Evolutionary conservation across 768 basidiomycete genomes (phyloP), one percentile per base, ranked within the genome.

Genomic region (Boletus subcaerulescens): DNA sequence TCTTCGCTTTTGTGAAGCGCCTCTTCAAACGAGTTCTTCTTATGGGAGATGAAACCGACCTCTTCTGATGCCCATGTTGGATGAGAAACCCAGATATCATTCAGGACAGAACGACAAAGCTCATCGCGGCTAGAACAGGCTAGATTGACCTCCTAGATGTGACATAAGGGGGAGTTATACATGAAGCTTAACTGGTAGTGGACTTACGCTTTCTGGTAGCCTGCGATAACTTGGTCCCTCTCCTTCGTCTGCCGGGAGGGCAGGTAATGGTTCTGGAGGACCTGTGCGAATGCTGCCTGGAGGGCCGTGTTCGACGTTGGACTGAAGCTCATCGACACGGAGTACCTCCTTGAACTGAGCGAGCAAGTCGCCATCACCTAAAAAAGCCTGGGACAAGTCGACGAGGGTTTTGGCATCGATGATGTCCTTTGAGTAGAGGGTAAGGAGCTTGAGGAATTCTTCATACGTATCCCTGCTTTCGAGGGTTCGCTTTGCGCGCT

Each of bases 21-120:
- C 65, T 98, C 96, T 71, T 99, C 97, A 69, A 89, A 98, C 6
- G 84, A 80, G 67, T 98, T 99, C 77, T 98, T 98, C 78, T 97
- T 96, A 71, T 98, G 92, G 7, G 95, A 80, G 59, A 93, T 83
- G 63, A 97, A 97, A 11, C 92, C 94, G 1, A 94, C 84, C 67
- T 96, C 94, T 68, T 98, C 96, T 20, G 93, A 95, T 10, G 93
- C 93, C 92, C 94, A 97, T 1, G 94, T 96, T 4, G 97, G 96
- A 70, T 98, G 96, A 14, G 96, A 97, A 12, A 98, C 93, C 96
- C 97, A 98, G 60, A 88, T 84, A 66, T 98, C 95, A 67, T 99
- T 99, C 44, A 99, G 81, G 29, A 99, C 94, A 29, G 93, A 93
- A 68, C 94, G 91, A 67, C 91, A 95, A 52, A 98, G 86, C 58